Evolutionary conservation across 768 basidiomycete species (phyloP).

Genomic region (Psilocybe sp.): DNA sequence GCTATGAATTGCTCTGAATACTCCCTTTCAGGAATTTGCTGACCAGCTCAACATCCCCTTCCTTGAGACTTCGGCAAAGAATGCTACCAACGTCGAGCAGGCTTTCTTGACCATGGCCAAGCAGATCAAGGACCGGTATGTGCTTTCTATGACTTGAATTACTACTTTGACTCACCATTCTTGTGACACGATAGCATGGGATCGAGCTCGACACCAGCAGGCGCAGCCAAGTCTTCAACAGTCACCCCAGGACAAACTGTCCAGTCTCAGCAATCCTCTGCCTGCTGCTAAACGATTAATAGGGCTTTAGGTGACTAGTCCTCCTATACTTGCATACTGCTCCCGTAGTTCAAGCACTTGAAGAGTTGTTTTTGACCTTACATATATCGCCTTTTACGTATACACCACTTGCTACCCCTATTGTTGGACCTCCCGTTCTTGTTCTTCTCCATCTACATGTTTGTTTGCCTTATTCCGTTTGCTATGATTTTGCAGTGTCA

Average conservation of each 20-base stretch:
- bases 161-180: neutral
- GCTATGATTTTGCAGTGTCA: constrained; percentile 10
- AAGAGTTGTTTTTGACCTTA: constrained; percentile 19
- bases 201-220: constrained; percentile 70
- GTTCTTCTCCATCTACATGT: constrained; percentile 19
- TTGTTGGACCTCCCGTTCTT: constrained; percentile 24
- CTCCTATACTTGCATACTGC: constrained; percentile 10
- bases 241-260: constrained; percentile 85
- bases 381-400: constrained; percentile 33
- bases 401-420: constrained; percentile 29
- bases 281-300: constrained; percentile 68
- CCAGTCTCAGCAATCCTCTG: constrained; percentile 65
- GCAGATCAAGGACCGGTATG: constrained; percentile 89
- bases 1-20: neutral
- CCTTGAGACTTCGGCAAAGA: constrained; percentile 99
- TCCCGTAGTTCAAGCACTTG: constrained; percentile 3
- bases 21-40: constrained; percentile 73
- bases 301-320: neutral
- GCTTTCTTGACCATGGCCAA: constrained; percentile 99
- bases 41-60: constrained; percentile 93
- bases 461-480: constrained; percentile 19
- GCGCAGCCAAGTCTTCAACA: constrained; percentile 77
- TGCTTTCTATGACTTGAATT: neutral
- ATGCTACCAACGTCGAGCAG: constrained; percentile 97
- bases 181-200: constrained; percentile 66